Evolutionary conservation across 371 early-diverging fungal genomes (phyloP), one percentile per base, ranked within the genome.

Genomic region (Mucor indicus): DNA sequence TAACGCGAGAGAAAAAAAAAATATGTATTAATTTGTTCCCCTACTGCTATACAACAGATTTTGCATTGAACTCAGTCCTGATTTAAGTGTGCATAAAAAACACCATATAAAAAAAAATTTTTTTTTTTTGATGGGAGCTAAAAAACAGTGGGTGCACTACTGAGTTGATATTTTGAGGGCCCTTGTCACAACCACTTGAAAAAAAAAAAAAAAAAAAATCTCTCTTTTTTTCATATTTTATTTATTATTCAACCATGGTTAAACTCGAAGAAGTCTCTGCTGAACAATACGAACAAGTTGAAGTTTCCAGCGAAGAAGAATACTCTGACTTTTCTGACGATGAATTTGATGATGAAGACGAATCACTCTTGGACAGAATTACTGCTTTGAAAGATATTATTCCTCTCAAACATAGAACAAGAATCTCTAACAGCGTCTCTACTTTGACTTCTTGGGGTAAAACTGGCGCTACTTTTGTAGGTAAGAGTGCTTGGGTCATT

Each of bases 401-500:
- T 43, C 89, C 91, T 12, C 60, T 75, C 31, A 75, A 79, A 51
- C 81, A 84, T 44, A 85, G 89, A 57, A 70, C 73, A 44, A 62
- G 75, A 22, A 51, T 90, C 15, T 61, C 80, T 2, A 67, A 76
- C 35, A 61, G 68, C 25, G 71, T 72, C 19, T 66, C 77, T 12
- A 67, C 76, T 8, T 55, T 84, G 38, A 75, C 65, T 19, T 73
- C 69, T 38, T 78, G 80, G 73, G 78, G 83, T 35, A 72, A 72
- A 54, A 64, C 77, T 13, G 77, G 82, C 20, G 65, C 75, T 37
- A 67, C 75, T 9, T 75, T 87, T 64, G 69, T 81, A 17, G 89
- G 89, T 33, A 85, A 86, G 69, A 69, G 84, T 31, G 85, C 85
- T 19, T 90, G 91, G 91, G 83, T 90, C n/a, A 64, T 89, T 11